Evolutionary conservation across 257 asterid genomes (phyloP).

Genomic region (Lycium barbarum): DNA sequence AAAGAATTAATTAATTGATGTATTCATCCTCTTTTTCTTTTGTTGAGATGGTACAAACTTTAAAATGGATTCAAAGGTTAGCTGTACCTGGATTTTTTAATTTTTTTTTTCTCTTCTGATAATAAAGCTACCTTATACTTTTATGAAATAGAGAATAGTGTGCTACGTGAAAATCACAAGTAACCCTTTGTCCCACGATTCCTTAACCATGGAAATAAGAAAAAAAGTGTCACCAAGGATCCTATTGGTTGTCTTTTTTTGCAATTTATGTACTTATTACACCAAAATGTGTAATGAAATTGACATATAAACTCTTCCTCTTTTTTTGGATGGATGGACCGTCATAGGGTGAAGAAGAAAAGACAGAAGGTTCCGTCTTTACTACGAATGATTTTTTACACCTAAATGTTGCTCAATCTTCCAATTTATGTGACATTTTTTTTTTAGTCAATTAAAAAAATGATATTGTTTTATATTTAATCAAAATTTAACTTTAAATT

Average conservation of each 20-base stretch:
- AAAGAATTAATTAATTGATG: too few species aligned
- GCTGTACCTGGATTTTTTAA: background rate
- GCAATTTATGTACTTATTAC: background rate
- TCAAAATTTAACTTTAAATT: too few species aligned
- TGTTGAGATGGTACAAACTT: background rate
- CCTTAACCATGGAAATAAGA: background rate
- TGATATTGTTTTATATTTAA: too few species aligned
- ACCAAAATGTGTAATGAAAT: background rate
- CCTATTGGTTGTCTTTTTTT: background rate
- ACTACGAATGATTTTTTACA: background rate
- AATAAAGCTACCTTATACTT: background rate
- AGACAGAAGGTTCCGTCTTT: background rate
- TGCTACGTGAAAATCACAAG: constrained; percentile 7
- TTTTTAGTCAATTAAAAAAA: too few species aligned
- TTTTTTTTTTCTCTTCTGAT: background rate
- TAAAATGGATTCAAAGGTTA: constrained; percentile 5
- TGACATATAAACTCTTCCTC: background rate
- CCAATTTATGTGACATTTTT: too few species aligned
- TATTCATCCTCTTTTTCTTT: background rate
- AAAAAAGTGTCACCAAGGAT: background rate
- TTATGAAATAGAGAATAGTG: background rate
- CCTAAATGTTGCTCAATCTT: too few species aligned
- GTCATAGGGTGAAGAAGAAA: background rate
- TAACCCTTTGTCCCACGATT: constrained; percentile 1
- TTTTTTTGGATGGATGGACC: background rate